Evolutionary conservation across 768 basidiomycete genomes (phyloP), one percentile per base, ranked within the genome.

Genomic region (Phaeotremella skinneri): DNA sequence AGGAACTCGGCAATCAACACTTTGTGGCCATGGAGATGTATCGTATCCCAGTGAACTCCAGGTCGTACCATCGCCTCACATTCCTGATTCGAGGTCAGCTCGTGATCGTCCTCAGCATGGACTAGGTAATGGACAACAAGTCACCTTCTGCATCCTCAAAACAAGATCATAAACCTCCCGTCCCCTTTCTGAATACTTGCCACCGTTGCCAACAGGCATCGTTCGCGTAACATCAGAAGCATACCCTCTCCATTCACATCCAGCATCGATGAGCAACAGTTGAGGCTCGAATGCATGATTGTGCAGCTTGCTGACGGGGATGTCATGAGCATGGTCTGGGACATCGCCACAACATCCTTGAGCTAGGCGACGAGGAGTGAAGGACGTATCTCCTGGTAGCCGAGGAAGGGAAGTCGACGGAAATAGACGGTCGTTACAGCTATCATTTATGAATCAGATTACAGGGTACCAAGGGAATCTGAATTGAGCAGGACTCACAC

Each of bases 241-340:
- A 63, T 88, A 86, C 11, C 73, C 73, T 67, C 82, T 82, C 85
- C 85, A 93, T 78, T 98, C 94, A 70, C 92, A 93, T 0, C 93
- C 92, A 0, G 94, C 94, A 67, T 98, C 94, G 62, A 94, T 92
- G 30, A 94, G 83, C 3, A 94, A 81, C 5, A 94, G 87, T 73
- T 79, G 79, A 3, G 79, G 77, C 11, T 72, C 53, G 64, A 78
- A 76, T 16, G 61, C 51, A 32, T 64, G 89, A 85, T 0, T 87
- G 85, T 30, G 78, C 64, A 49, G 87, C 64, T 16, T 81, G 73
- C 32, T 48, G 11, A 62, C 45, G 1, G 60, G 39, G 3, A 54
- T 59, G 1, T 62, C 59, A 25, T 70, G 61, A 37, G 59, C 54
- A 21, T 73, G 66, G 39, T 70, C 68, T 2, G 66, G 64, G 7